Evolutionary conservation across 495 filamentous ascomycete genomes (phyloP).

Genomic region (Endocarpon pusillum): DNA sequence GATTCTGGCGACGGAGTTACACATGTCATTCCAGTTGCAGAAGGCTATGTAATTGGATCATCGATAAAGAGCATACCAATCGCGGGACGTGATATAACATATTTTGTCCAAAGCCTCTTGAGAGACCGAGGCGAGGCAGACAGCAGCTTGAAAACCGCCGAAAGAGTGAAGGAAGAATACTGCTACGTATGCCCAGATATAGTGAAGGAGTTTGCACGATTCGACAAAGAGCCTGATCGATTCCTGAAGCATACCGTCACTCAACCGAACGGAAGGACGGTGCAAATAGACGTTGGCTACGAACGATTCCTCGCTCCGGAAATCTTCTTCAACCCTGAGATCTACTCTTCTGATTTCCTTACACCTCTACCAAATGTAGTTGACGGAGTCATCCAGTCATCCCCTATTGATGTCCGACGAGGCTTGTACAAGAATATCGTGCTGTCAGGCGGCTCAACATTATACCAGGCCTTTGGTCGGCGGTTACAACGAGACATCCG

Average conservation of each 20-base stretch:
- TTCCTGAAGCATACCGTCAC: conserved; percentile 79
- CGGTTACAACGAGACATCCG: conserved; percentile 92
- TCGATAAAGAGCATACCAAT: conserved; percentile 98
- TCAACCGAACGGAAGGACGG: conserved; percentile 70
- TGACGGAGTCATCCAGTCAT: conserved; percentile 90
- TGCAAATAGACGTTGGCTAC: conserved; percentile 85
- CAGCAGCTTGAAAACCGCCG: conserved; percentile 90
- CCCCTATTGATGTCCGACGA: conserved; percentile 89
- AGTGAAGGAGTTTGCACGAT: conserved; percentile 89
- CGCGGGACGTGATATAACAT: conserved; percentile 92
- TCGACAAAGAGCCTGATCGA: conserved; percentile 77
- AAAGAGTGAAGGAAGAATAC: conserved; percentile 94
- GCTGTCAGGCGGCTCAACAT: conserved; percentile 83
- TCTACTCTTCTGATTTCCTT: conserved; percentile 94
- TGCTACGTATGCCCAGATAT: conserved; percentile 98
- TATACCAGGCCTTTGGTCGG: conserved; percentile 95
- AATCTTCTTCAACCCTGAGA: conserved; percentile 99
- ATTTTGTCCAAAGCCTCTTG: conserved; percentile 90
- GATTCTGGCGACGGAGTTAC: conserved; percentile 97
- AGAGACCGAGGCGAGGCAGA: conserved; percentile 94
- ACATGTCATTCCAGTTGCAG: conserved; percentile 95
- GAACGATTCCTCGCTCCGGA: conserved; percentile 96
- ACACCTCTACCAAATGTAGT: conserved; percentile 88
- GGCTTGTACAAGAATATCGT: conserved; percentile 99
- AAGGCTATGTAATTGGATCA: conserved; percentile 96